These are phyloP conservation scores for Rubia peregrina DNA, from an alignment of 305 asterid genomes.

Conservation along the genomic window DNA sequence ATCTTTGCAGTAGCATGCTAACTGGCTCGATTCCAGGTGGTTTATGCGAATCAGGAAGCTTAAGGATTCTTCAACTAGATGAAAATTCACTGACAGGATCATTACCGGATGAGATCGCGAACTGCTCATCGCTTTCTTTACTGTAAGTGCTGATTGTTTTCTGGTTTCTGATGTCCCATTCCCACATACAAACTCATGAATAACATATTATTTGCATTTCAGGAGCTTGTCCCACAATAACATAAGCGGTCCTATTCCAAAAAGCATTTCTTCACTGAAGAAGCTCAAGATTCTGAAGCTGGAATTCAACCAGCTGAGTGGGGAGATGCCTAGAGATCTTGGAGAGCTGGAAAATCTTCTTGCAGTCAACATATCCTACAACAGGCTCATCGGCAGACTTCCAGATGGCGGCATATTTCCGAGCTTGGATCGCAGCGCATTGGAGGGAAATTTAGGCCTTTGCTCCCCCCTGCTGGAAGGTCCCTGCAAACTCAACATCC, in stretches of 20 bases:
- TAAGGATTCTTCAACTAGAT: conserved; percentile 86
- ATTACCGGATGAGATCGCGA: conserved; percentile 69
- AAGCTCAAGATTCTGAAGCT: conserved; percentile 81
- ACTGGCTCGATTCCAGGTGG: conserved; percentile 68
- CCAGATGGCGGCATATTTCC: conserved; percentile 66
- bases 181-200: background rate
- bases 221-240: conserved; percentile 94
- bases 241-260: conserved; percentile 63
- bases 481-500: conserved; percentile 71
- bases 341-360: conserved; percentile 68
- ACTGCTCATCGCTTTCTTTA: conserved; percentile 76
- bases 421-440: conserved; percentile 61
- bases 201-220: conserved; percentile 15
- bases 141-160: conserved; percentile 46
- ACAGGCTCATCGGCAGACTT: conserved; percentile 68
- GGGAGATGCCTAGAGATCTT: conserved; percentile 83
- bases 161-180: background rate
- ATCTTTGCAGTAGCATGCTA: conserved; percentile 53
- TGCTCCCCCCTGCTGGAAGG: conserved; percentile 81
- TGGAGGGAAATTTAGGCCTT: conserved; percentile 77
- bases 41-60: conserved; percentile 77
- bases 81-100: conserved; percentile 68
- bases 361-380: conserved; percentile 71
- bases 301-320: conserved; percentile 68
- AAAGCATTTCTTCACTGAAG: conserved; percentile 53